A percentile compares a stretch with the other conserved stretches of the same genome.
Evolutionary conservation across 495 filamentous ascomycete species (phyloP).

Genomic region (Penicillium taxi): DNA sequence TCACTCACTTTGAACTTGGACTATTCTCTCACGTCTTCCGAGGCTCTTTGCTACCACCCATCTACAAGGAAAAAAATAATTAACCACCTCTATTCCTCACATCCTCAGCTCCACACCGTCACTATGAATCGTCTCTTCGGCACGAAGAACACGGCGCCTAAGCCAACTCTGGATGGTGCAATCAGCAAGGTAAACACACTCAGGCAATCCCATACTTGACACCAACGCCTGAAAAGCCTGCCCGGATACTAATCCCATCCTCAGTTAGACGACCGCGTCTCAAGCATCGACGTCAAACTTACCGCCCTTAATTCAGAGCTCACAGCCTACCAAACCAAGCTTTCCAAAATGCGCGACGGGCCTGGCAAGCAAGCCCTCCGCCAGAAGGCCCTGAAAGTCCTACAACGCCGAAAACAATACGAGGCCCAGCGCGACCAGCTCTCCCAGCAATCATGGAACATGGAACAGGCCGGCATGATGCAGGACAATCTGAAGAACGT

Average conservation of each 20-base stretch:
- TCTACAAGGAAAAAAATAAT: not conserved
- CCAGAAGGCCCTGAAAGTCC: slow-evolving; percentile 89
- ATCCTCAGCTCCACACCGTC: slow-evolving; percentile 5
- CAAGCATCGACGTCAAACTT: slow-evolving; percentile 91
- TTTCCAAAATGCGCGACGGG: slow-evolving; percentile 91
- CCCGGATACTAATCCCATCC: slow-evolving; percentile 6
- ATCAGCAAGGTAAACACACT: slow-evolving; percentile 66
- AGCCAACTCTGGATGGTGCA: slow-evolving; percentile 79
- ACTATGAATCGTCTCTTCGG: slow-evolving; percentile 96
- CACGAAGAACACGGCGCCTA: slow-evolving; percentile 76
- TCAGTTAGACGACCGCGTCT: slow-evolving; percentile 74
- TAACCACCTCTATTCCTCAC: slow-evolving; percentile 2
- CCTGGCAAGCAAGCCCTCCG: slow-evolving; percentile 90
- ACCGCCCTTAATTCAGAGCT: slow-evolving; percentile 88
- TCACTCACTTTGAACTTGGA: too few species aligned
- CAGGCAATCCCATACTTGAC: too few species aligned
- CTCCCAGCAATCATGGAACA: slow-evolving; percentile 94
- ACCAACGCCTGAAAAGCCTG: slow-evolving; percentile 3
- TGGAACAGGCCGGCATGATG: slow-evolving; percentile 99
- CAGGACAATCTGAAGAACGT: slow-evolving; percentile 98
- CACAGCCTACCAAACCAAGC: slow-evolving; percentile 73
- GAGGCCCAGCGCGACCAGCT: slow-evolving; percentile 91
- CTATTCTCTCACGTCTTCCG: too few species aligned
- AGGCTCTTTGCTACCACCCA: not conserved
- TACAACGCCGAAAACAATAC: slow-evolving; percentile 94